phyloP scores from a whole-genome alignment of 805 yeast species.

The Saccharomyces paradoxus region DNA sequence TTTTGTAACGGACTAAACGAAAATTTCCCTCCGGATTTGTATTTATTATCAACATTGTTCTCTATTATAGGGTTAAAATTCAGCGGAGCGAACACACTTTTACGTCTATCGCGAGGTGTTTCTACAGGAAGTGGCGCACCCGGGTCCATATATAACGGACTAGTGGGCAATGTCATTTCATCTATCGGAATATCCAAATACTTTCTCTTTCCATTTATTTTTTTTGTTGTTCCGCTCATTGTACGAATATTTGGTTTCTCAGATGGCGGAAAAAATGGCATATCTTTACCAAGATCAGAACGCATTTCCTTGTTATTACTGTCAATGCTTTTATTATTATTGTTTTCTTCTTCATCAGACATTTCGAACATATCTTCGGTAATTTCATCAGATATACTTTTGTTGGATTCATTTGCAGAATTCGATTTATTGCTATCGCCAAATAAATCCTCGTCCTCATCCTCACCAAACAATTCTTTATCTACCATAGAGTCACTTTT shows the following conservation, averaged over 20 bases:
- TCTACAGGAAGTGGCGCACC: conserved; percentile 72
- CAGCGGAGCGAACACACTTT: conserved; percentile 74
- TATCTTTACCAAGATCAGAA: conserved; percentile 2
- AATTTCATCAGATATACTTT: conserved; percentile 19
- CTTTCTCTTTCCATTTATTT: conserved; percentile 19
- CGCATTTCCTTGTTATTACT: conserved; percentile 4
- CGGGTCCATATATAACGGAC: conserved; percentile 63
- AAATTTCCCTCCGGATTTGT: conserved; percentile 84
- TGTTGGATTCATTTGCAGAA: conserved; percentile 7
- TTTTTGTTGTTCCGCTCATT: conserved; percentile 1
- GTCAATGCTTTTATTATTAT: conserved; percentile 2
- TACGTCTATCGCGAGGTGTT: conserved; percentile 38
- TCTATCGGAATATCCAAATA: conserved; percentile 48
- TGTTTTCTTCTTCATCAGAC: conserved; percentile 23
- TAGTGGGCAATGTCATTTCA: conserved; percentile 46
- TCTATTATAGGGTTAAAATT: conserved; percentile 73
- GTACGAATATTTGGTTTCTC: conserved; percentile 3
- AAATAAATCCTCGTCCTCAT: conserved; percentile 31
- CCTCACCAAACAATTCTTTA: conserved; percentile 29
- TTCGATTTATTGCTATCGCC: conserved; percentile 28
- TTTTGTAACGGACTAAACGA: conserved; percentile 33
- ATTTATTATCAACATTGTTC: conserved; percentile 73
- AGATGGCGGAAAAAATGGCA: conserved; percentile 3
- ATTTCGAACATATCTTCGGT: conserved; percentile 27
- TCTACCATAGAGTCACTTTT: conserved; percentile 15